Percentiles rank a stretch among this genome's conserved stretches.
phyloP scores from a whole-genome alignment of 305 asterid genomes.

The Fraxinus dipetala region DNA sequence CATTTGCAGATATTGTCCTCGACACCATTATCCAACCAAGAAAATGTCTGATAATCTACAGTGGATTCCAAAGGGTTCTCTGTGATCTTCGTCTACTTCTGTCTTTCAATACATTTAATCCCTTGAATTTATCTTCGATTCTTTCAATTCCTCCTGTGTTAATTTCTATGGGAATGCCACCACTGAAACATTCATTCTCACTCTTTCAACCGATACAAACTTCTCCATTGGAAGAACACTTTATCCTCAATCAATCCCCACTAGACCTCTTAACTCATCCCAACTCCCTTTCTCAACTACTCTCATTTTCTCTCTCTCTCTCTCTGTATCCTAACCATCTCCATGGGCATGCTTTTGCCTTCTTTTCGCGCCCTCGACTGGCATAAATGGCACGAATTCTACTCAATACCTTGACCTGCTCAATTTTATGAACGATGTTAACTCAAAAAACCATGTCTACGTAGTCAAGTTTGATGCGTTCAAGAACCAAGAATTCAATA shows the following conservation, averaged over 20 bases:
- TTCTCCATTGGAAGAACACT: slow-evolving; percentile 43
- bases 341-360: slow-evolving; percentile 40
- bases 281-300: slow-evolving; percentile 38
- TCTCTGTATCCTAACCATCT: slow-evolving; percentile 23
- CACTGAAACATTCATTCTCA: slow-evolving; percentile 27
- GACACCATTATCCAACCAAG: not conserved
- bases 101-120: slow-evolving; percentile 5
- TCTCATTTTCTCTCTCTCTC: slow-evolving; percentile 28
- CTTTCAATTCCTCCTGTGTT: slow-evolving; percentile 29
- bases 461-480: slow-evolving; percentile 44
- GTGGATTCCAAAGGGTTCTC: not conserved
- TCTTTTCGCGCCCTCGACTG: slow-evolving; percentile 30
- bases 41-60: not conserved
- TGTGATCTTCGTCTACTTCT: not conserved
- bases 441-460: slow-evolving; percentile 24
- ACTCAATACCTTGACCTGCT: slow-evolving; percentile 32
- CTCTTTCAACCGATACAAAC: slow-evolving; percentile 29
- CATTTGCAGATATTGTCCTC: not conserved
- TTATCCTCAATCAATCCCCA: slow-evolving; percentile 22
- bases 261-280: slow-evolving; percentile 24
- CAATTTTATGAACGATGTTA: slow-evolving; percentile 23
- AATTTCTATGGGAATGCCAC: slow-evolving; percentile 35
- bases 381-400: slow-evolving; percentile 30
- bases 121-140: slow-evolving; percentile 30
- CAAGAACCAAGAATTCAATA: slow-evolving; percentile 34